Evolutionary conservation across 352 stramenopile genomes (phyloP), one percentile per base, ranked within the genome.

Genomic region (Pythium dissimile): DNA sequence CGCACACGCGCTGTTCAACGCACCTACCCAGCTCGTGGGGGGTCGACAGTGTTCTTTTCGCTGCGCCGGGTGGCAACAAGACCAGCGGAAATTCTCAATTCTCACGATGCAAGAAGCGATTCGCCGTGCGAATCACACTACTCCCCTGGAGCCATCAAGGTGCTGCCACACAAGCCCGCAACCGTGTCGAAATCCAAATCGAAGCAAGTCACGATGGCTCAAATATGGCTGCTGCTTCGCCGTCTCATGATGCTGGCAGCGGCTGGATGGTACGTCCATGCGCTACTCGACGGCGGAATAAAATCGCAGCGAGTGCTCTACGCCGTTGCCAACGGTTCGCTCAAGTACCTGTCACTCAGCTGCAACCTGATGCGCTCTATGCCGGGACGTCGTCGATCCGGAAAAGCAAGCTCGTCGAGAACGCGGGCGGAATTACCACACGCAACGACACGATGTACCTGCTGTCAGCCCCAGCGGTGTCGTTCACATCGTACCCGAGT

Each of bases 401-500:
- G 4, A 21, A 56, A 34, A 65, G 48, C 27, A 34, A 32, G 15
- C 26, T 55, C 10, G 26, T 55, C 21, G 28, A 16, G 12, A 26
- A 8, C 6, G 11, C 46, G 20, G 48, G 48, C 13, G 23, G 24
- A 15, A 34, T 35, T 2, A 23, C 12, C 13, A 32, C 15, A 6
- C 57, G 52, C 18, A 59, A 66, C 31, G 63, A 47, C n/a, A 57
- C 53, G 31, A 41, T 66, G 35, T 70, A 70, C 20, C 16, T 66
- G 5, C 37, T 60, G 10, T 42, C 24, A 5, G 15, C 32, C 1
- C n/a, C 23, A 3, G 26, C 23, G 2, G 46, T 45, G 4, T 65
- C 57, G 28, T 59, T 65, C 21, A 30, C 21, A 0, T 16, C 23
- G 15, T 71, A 59, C 27, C 24, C 32, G 23, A 41, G 24, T 54